Percentiles rank a stretch among this genome's conserved stretches.
Conservation (phyloP, 23 red algal species). For the Pyropia yezoensis region DNA sequence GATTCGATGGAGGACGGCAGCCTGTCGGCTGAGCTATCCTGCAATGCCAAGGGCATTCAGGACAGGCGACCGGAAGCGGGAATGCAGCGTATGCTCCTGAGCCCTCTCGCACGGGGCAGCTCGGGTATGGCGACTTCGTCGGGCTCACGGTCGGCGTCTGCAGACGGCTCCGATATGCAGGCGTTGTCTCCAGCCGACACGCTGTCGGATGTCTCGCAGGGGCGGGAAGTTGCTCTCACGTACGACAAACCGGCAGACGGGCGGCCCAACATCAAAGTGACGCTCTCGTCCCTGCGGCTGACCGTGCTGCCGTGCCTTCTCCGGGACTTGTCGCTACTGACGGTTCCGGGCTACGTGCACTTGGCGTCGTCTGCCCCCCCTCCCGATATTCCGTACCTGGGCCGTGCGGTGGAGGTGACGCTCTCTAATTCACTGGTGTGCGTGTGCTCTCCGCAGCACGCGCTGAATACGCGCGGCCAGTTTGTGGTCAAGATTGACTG, state of each 20-base stretch:
- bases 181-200: no score
- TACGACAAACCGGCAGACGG: slow-evolving; percentile 31
- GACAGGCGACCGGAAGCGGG: no score
- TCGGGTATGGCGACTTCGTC: no score
- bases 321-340: slow-evolving; percentile 23
- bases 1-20: no score
- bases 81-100: no score
- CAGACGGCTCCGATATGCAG: no score
- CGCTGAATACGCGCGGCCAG: slow-evolving; percentile 36
- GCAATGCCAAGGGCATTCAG: no score
- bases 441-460: slow-evolving; percentile 14
- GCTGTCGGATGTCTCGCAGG: no score
- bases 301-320: slow-evolving; percentile 34
- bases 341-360: slow-evolving; percentile 53
- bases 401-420: slow-evolving; percentile 36
- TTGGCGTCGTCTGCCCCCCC: slow-evolving; percentile 33
- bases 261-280: slow-evolving; percentile 42
- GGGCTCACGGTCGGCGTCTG: no score
- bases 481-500: slow-evolving; percentile 49
- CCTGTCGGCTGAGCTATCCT: no score
- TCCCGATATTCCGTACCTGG: slow-evolving; percentile 42
- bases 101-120: no score
- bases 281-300: slow-evolving; percentile 27
- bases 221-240: slow-evolving; percentile 19
- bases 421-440: slow-evolving; percentile 31